These are phyloP conservation scores for Colletotrichum sp. DNA, from an alignment of 2,329 filamentous ascomycete species.

Conservation along the genomic window DNA sequence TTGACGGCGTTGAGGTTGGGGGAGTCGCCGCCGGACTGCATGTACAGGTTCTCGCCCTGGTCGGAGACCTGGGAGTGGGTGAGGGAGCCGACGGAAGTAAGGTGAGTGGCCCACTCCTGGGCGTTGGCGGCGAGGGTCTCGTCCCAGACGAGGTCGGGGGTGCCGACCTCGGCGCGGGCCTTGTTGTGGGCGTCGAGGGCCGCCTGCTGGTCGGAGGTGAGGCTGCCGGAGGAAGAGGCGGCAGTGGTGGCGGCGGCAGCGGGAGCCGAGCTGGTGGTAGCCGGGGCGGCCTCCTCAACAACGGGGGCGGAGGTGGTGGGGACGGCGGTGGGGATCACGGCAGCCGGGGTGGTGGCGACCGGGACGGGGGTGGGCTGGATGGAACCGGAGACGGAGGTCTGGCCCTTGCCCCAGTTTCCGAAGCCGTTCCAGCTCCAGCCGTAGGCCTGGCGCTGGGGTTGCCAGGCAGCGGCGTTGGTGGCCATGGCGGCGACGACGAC, in stretches of 20 bases:
- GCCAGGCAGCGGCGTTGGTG: conserved; percentile 15
- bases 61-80: conserved; percentile 9
- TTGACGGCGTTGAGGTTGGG: conserved; percentile 14
- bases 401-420: neutral
- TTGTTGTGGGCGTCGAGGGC: conserved; percentile 20
- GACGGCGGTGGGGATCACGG: neutral
- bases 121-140: conserved; percentile 31
- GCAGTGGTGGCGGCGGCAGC: neutral
- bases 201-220: conserved; percentile 11
- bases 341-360: neutral
- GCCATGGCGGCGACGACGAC: conserved; percentile 14
- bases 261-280: conserved; percentile 20
- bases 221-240: conserved; percentile 7
- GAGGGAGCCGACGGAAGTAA: conserved; percentile 16
- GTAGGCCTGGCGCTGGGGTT: neutral
- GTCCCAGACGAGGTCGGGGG: conserved; percentile 25
- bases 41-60: conserved; percentile 23
- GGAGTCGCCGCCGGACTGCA: conserved; percentile 9
- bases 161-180: conserved; percentile 17
- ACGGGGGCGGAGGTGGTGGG: conserved; percentile 26
- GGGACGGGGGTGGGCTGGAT: neutral
- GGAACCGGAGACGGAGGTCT: neutral
- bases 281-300: conserved; percentile 1
- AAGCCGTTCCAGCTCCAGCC: conserved; percentile 5
- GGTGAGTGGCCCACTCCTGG: conserved; percentile 20